phyloP scores from a whole-genome alignment of 345 rosid species.

The Geranium rotundifolium region DNA sequence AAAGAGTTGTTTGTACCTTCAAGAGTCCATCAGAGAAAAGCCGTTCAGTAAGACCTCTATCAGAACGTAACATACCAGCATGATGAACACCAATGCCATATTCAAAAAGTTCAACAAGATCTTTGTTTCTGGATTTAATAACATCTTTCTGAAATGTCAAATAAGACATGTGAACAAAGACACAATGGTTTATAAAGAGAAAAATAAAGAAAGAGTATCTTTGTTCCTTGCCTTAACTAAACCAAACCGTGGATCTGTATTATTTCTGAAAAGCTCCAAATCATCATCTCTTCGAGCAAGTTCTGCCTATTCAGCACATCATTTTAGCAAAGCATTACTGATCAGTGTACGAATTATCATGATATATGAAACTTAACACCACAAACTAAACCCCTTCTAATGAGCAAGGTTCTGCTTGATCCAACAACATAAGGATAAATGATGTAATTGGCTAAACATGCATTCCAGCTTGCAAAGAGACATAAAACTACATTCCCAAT shows the following conservation, averaged over 20 bases:
- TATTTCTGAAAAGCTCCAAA: constrained; percentile 52
- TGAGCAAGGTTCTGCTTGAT: too few species aligned
- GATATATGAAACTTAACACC: too few species aligned
- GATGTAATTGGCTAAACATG: too few species aligned
- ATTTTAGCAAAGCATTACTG: neutral
- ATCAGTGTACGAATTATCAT: too few species aligned
- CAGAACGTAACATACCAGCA: constrained; percentile 95
- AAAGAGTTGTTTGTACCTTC: constrained; percentile 39
- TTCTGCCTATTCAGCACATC: constrained; percentile 50
- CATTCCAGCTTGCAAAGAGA: too few species aligned
- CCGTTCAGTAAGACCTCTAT: constrained; percentile 86
- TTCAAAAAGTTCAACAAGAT: constrained; percentile 73
- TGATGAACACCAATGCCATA: constrained; percentile 76
- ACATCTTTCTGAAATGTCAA: constrained; percentile 64
- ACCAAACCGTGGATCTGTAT: constrained; percentile 59
- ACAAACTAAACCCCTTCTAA: too few species aligned
- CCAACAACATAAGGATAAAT: too few species aligned
- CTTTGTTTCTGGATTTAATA: constrained; percentile 87
- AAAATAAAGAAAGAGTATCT: constrained; percentile 8
- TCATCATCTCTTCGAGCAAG: constrained; percentile 59
- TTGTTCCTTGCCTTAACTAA: constrained; percentile 46
- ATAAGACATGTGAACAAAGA: constrained; percentile 12
- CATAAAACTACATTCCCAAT: neutral
- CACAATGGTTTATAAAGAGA: neutral
- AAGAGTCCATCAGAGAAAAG: constrained; percentile 85